Conservation (phyloP, 2,329 filamentous ascomycete species). For the Fusarium sp. region DNA sequence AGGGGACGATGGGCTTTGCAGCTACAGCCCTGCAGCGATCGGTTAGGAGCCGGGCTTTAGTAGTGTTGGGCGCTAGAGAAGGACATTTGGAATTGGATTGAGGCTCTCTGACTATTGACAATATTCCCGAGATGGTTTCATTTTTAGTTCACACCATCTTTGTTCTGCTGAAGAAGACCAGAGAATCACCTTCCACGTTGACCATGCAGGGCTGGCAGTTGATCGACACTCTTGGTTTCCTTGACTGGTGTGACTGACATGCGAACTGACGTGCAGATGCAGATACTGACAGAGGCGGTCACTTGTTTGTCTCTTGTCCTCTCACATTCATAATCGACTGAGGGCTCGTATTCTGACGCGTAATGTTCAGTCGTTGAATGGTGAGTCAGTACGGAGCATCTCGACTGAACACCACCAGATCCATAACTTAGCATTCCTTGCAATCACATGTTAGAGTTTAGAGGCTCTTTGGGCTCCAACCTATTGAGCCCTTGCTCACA, state of each 20-base stretch:
- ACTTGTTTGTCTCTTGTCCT: neutral
- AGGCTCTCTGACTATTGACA: neutral
- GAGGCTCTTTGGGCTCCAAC: constrained; percentile 27
- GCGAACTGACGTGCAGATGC: constrained; percentile 32
- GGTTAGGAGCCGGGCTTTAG: neutral
- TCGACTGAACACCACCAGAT: neutral
- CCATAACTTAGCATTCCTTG: constrained; percentile 11
- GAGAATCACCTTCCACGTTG: constrained; percentile 1
- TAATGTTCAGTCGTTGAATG: neutral
- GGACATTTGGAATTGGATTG: neutral
- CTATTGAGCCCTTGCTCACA: neutral
- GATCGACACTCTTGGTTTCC: constrained; percentile 28
- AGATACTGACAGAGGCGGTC: constrained; percentile 1
- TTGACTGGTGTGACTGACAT: constrained; percentile 5
- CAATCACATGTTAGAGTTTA: constrained; percentile 31
- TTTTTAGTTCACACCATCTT: constrained; percentile 10
- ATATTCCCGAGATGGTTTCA: neutral
- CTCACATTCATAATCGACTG: neutral
- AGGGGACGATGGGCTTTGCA: constrained; percentile 18
- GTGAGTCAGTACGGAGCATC: neutral
- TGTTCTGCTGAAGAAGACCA: neutral
- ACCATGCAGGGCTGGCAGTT: constrained; percentile 34
- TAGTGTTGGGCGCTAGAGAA: neutral
- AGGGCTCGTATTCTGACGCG: constrained; percentile 26
- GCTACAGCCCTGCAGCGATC: constrained; percentile 37